Evolutionary conservation across 345 rosid species (phyloP).

Genomic region (Euphorbia tirucalli): DNA sequence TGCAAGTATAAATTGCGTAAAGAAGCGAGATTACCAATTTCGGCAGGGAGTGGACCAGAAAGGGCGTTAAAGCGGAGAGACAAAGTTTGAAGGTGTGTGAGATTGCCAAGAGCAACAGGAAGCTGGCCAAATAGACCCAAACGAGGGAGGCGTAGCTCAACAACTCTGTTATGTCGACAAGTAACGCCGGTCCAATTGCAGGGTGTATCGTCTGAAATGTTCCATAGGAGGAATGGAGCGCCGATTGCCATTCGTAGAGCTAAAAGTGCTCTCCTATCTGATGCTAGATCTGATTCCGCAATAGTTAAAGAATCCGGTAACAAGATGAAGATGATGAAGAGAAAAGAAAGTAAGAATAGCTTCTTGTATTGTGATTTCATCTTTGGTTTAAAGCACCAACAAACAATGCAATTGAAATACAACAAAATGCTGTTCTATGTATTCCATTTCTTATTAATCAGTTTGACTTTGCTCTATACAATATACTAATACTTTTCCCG

Average conservation of each 20-base stretch:
- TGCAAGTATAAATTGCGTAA: conserved; percentile 70
- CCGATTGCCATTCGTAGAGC: conserved; percentile 23
- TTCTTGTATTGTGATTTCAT: conserved; percentile 19
- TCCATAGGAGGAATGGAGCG: conserved; percentile 24
- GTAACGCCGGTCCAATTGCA: conserved; percentile 59
- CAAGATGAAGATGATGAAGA: neutral
- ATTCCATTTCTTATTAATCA: too few relatives aligned
- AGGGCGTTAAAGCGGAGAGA: conserved; percentile 72
- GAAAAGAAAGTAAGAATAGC: neutral
- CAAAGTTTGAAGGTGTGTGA: conserved; percentile 55
- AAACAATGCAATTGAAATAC: too few relatives aligned
- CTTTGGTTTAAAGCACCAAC: neutral
- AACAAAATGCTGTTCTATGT: too few relatives aligned
- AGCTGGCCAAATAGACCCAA: conserved; percentile 69
- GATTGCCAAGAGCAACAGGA: conserved; percentile 70
- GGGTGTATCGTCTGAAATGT: conserved; percentile 10
- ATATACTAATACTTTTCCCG: too few relatives aligned
- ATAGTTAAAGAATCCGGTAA: neutral
- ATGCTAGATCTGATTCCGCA: conserved; percentile 24
- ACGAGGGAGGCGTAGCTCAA: conserved; percentile 66
- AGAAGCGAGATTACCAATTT: conserved; percentile 51
- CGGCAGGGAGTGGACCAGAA: conserved; percentile 70
- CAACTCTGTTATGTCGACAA: conserved; percentile 48
- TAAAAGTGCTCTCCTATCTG: conserved; percentile 24
- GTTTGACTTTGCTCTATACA: too few relatives aligned